A percentile compares a stretch with the other conserved stretches of the same genome.
phyloP scores from a whole-genome alignment of 805 yeast species.

The Candida wancherniae region DNA sequence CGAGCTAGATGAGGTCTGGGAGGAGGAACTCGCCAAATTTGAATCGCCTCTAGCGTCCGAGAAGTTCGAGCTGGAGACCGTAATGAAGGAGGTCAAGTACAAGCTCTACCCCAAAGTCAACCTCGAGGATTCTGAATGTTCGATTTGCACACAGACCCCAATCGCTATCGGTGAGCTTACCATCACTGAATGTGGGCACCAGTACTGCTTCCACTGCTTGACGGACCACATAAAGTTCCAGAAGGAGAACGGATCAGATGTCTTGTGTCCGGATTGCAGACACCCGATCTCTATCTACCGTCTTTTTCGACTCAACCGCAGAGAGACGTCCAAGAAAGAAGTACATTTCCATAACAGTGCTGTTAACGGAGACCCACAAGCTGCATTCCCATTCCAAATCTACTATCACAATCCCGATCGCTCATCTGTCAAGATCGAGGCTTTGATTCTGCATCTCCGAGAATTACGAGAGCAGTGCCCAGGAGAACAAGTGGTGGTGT shows the following conservation, averaged over 20 bases:
- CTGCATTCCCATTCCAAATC: slow-evolving; percentile 26
- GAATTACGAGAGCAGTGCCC: slow-evolving; percentile 50
- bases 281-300: slow-evolving; percentile 44
- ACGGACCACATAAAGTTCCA: slow-evolving; percentile 73
- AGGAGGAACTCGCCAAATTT: slow-evolving; percentile 16
- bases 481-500: slow-evolving; percentile 75
- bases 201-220: slow-evolving; percentile 70
- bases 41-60: slow-evolving; percentile 13
- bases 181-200: slow-evolving; percentile 76
- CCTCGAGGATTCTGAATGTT: slow-evolving; percentile 60
- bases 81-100: slow-evolving; percentile 21
- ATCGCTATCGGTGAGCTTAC: slow-evolving; percentile 50
- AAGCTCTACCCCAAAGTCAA: slow-evolving; percentile 25
- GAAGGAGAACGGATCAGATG: slow-evolving; percentile 35
- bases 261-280: slow-evolving; percentile 78
- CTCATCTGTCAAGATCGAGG: slow-evolving; percentile 69
- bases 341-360: slow-evolving; percentile 27
- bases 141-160: slow-evolving; percentile 74
- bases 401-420: slow-evolving; percentile 46
- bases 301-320: slow-evolving; percentile 40
- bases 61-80: slow-evolving; percentile 20
- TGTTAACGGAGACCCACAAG: slow-evolving; percentile 18
- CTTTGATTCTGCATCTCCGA: slow-evolving; percentile 57
- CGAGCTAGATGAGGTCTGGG: slow-evolving; percentile 50
- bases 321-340: slow-evolving; percentile 21